Evolutionary conservation across 257 asterid genomes (phyloP).

Genomic region (Petrea volubilis): DNA sequence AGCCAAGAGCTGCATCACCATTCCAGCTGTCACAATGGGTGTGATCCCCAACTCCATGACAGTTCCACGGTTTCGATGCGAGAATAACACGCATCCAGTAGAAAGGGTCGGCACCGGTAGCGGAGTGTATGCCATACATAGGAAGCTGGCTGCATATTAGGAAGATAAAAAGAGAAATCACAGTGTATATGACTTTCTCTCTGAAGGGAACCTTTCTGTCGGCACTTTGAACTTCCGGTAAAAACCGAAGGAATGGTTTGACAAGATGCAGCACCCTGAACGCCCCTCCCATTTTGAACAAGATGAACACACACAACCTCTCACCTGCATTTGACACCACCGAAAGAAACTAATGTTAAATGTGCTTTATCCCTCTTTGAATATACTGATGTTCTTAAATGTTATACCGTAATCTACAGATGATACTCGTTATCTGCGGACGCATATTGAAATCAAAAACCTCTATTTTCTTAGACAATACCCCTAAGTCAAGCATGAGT

Average conservation of each 20-base stretch:
- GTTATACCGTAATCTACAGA: not conserved
- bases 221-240: constrained; percentile 74
- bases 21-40: constrained; percentile 68
- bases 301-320: constrained; percentile 14
- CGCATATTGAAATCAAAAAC: not conserved
- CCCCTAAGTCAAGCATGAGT: not conserved
- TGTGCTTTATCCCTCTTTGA: not conserved
- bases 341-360: not conserved
- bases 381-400: not conserved
- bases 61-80: constrained; percentile 72
- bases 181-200: constrained; percentile 66
- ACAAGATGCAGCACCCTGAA: constrained; percentile 77
- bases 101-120: constrained; percentile 76
- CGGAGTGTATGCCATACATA: constrained; percentile 69
- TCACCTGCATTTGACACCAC: constrained; percentile 29
- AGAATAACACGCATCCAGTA: constrained; percentile 80
- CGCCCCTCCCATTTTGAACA: constrained; percentile 66
- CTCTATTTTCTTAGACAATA: not conserved
- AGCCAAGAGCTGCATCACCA: constrained; percentile 72
- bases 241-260: constrained; percentile 61
- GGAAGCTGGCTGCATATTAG: constrained; percentile 79
- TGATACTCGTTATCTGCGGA: no score
- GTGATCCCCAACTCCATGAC: constrained; percentile 82
- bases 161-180: constrained; percentile 59
- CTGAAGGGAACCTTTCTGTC: constrained; percentile 67